Base-by-base conservation (phyloP, 805 yeast genomes). In the Myxozyma lipomycoides region DNA sequence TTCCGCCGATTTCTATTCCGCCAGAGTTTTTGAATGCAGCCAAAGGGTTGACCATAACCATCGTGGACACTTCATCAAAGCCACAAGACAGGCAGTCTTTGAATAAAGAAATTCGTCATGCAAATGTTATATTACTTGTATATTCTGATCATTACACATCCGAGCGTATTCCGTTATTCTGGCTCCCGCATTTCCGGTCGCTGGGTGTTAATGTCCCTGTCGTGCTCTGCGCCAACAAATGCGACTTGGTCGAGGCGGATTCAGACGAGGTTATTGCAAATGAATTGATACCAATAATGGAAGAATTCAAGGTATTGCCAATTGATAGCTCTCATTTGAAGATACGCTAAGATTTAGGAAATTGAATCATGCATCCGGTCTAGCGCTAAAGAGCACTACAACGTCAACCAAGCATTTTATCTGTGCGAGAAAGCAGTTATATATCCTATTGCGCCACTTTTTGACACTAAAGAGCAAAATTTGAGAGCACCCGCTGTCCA, bases 81-180 rank as follows among this genome's bases (percentile, higher is more conserved):
- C 62, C 88, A 1, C 75, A 82, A 0, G 95, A 88, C 62, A 68
- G 80, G 30, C 68, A 70, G 1, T 64, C 70, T 0, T 69, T 93
- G 12, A 86, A 85, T 51, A 72, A 76, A 28, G 96, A 88, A 64
- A 77, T 93, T 56, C 76, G 95, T 42, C 76, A 78, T 46, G 93
- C 97, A 0, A 91, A 86, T 67, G 97, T 89, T 12, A 85, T 93
- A 1, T 85, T 96, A 91, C 75, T 93, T n/a, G 88, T 93, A 0
- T 93, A 90, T 64, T 79, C 93, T 2, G 98, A 90, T 63, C 95
- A 89, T 62, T 93, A 89, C 64, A 88, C 98, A 0, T 93, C 89
- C 64, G 98, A 93, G 65, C 75, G 98, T 42, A 80, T 93, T 3
- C 82, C 96, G 2, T 72, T 91, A 22, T 89, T 89, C 66, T 93